These are phyloP conservation scores for Mycosphaerella arachidis DNA, from an alignment of 2,329 filamentous ascomycete genomes.

Conservation along the genomic window DNA sequence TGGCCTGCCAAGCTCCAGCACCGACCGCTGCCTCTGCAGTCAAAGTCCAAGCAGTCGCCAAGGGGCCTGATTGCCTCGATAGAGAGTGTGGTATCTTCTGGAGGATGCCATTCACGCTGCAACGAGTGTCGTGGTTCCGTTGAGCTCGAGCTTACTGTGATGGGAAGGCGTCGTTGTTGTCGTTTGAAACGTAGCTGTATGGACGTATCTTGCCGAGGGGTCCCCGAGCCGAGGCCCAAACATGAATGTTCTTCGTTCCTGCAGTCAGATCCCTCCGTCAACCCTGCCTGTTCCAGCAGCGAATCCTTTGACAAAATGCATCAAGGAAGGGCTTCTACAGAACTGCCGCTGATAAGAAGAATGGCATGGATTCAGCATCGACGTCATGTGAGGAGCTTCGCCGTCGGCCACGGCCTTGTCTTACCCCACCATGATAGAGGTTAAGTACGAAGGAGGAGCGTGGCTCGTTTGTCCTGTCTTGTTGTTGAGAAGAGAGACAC, in stretches of 20 bases:
- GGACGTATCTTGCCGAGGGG: no score
- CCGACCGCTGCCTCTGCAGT: no score
- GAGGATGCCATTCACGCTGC: no score
- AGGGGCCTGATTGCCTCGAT: no score
- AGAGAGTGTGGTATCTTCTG: no score
- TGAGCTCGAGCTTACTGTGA: no score
- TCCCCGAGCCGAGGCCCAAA: no score
- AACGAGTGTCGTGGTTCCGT: no score
- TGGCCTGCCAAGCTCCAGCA: no score
- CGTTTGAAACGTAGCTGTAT: no score
- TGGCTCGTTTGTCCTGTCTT: not conserved
- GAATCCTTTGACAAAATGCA: not conserved
- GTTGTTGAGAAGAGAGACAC: not conserved
- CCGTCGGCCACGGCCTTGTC: not conserved
- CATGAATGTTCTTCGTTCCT: not conserved
- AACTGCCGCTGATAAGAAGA: not conserved
- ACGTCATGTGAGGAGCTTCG: not conserved
- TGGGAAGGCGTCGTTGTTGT: no score
- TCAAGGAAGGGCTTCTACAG: not conserved
- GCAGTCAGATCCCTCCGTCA: not conserved
- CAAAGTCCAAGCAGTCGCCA: no score
- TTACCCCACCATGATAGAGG: not conserved
- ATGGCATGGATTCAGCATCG: not conserved
- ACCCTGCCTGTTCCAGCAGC: not conserved
- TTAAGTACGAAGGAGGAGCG: not conserved